Evolutionary conservation across 257 asterid genomes (phyloP).

Genomic region (Nicotiana benthamiana): DNA sequence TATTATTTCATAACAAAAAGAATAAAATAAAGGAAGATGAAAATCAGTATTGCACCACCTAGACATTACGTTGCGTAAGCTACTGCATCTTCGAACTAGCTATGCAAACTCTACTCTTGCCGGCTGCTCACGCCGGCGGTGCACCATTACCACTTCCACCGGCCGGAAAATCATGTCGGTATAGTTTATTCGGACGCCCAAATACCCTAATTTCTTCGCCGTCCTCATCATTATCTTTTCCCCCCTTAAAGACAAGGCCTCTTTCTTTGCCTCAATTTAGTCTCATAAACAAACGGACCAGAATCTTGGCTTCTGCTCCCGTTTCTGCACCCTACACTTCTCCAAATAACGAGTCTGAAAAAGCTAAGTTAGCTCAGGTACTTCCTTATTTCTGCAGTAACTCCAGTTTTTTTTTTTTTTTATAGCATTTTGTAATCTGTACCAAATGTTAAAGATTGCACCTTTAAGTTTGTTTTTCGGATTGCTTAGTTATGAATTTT

Average conservation of each 20-base stretch:
- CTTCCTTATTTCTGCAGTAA: slow-evolving; percentile 4
- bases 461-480: not conserved
- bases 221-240: slow-evolving; percentile 26
- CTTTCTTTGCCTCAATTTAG: slow-evolving; percentile 30
- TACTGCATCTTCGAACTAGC: slow-evolving; percentile 6
- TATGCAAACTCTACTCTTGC: slow-evolving; percentile 76
- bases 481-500: not conserved
- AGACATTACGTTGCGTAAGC: not conserved
- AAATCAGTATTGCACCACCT: not conserved
- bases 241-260: slow-evolving; percentile 28
- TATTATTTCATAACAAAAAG: too few relatives aligned
- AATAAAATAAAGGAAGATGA: not conserved
- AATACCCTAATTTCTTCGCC: slow-evolving; percentile 15
- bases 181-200: slow-evolving; percentile 9
- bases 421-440: not conserved
- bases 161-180: slow-evolving; percentile 12
- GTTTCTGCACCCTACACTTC: slow-evolving; percentile 38
- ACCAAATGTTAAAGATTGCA: not conserved
- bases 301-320: slow-evolving; percentile 35
- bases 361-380: slow-evolving; percentile 91
- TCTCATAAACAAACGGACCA: slow-evolving; percentile 15
- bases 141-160: slow-evolving; percentile 30
- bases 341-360: slow-evolving; percentile 58
- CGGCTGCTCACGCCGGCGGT: slow-evolving; percentile 50
- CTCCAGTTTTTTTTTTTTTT: not conserved